Conservation (phyloP, 495 filamentous ascomycete species). For the Aspergillus baeticus region DNA sequence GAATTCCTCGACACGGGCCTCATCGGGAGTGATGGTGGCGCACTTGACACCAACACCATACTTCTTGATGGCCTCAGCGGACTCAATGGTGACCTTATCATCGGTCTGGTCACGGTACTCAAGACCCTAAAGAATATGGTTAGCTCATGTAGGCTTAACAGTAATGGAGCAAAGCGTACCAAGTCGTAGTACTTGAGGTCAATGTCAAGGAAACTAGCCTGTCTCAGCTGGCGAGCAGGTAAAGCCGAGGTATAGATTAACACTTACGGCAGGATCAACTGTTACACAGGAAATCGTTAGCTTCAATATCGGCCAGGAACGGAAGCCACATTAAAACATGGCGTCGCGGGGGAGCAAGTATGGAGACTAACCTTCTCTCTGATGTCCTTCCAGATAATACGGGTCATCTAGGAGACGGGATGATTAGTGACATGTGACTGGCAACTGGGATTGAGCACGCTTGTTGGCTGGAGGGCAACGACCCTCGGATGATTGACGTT, state of each 20-base stretch:
- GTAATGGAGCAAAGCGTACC: slow-evolving; percentile 34
- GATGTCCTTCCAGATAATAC: slow-evolving; percentile 98
- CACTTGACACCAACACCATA: slow-evolving; percentile 99
- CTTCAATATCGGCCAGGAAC: slow-evolving; percentile 13
- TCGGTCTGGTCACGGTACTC: slow-evolving; percentile 94
- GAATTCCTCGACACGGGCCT: slow-evolving; percentile 95
- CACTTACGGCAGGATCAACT: slow-evolving; percentile 82
- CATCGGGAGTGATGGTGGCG: slow-evolving; percentile 97
- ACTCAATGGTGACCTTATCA: slow-evolving; percentile 91
- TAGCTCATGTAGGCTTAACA: not conserved
- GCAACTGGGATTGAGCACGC: not conserved
- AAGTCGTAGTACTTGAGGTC: slow-evolving; percentile 99
- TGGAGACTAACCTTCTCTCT: slow-evolving; percentile 73
- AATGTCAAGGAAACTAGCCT: slow-evolving; percentile 75
- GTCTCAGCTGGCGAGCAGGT: slow-evolving; percentile 17
- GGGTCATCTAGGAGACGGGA: slow-evolving; percentile 68
- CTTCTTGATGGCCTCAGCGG: slow-evolving; percentile 97
- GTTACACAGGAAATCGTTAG: slow-evolving; percentile 10
- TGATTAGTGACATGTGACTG: slow-evolving; percentile 28
- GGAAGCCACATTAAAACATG: slow-evolving; percentile 4
- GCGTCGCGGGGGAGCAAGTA: slow-evolving; percentile 14
- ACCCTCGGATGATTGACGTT: slow-evolving; percentile 20
- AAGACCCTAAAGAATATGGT: slow-evolving; percentile 58
- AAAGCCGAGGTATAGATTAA: not conserved
- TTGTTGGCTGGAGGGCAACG: slow-evolving; percentile 16